Conservation (phyloP, 306 rosid genomes). For the Glycine soja region DNA sequence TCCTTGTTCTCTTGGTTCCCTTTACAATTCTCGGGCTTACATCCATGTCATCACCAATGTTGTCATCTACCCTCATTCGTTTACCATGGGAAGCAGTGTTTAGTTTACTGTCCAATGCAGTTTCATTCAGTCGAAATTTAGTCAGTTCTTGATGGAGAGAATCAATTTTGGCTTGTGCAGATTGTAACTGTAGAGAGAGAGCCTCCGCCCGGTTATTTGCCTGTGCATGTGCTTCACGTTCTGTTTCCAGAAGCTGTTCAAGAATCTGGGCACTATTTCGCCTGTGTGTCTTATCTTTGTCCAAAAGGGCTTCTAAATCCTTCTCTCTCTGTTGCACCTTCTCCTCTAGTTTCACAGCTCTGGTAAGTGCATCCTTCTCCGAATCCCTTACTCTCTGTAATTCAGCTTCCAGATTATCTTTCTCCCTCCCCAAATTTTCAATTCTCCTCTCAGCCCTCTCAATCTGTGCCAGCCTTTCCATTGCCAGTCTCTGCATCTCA, state of each 20-base stretch:
- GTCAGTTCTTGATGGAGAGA: slow-evolving; percentile 87
- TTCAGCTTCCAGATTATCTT: slow-evolving; percentile 61
- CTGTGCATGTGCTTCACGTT: slow-evolving; percentile 91
- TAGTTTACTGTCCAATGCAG: slow-evolving; percentile 79
- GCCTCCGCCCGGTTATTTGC: slow-evolving; percentile 91
- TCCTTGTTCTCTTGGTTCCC: slow-evolving; percentile 72
- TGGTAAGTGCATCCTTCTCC: slow-evolving; percentile 67
- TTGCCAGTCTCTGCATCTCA: slow-evolving; percentile 89
- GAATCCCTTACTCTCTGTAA: slow-evolving; percentile 64
- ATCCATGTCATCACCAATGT: slow-evolving; percentile 77
- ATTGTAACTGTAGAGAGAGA: slow-evolving; percentile 85
- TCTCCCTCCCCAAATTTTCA: slow-evolving; percentile 74
- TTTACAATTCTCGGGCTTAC: slow-evolving; percentile 62
- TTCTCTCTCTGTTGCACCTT: slow-evolving; percentile 85
- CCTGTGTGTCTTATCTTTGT: slow-evolving; percentile 78
- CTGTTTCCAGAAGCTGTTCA: slow-evolving; percentile 80
- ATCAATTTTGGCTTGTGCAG: slow-evolving; percentile 90
- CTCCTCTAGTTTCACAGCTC: slow-evolving; percentile 64
- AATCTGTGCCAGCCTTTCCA: slow-evolving; percentile 75
- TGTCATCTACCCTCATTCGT: slow-evolving; percentile 76
- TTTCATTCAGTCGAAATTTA: slow-evolving; percentile 78
- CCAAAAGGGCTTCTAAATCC: slow-evolving; percentile 76
- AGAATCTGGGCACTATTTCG: slow-evolving; percentile 77
- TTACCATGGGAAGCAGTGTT: slow-evolving; percentile 78
- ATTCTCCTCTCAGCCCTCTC: slow-evolving; percentile 88